Evolutionary conservation across 768 basidiomycete genomes (phyloP).

Genomic region (Mycena maculata): DNA sequence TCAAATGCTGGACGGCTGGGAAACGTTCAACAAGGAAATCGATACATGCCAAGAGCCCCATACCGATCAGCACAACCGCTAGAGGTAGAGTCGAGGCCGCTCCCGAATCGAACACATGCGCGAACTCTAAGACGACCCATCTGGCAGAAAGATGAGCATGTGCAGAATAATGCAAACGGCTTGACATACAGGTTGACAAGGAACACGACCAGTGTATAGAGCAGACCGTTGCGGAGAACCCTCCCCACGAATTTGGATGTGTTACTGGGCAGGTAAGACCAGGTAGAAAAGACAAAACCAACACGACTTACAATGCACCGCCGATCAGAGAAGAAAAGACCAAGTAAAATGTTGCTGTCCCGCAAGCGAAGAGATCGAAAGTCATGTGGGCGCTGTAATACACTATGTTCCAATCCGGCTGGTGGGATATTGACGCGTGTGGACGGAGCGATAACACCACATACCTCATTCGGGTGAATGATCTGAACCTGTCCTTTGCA

Average conservation of each 20-base stretch:
- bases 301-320: constrained; percentile 5
- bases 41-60: no score
- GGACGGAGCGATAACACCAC: not conserved
- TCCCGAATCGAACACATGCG: not conserved
- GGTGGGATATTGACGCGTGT: not conserved
- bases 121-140: not conserved
- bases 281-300: not conserved
- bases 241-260: not conserved
- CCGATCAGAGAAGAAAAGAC: not conserved
- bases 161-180: not conserved
- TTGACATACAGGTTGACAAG: constrained; percentile 19
- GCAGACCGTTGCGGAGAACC: constrained; percentile 14
- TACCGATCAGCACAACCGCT: constrained; percentile 8
- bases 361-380: constrained; percentile 10
- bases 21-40: not conserved
- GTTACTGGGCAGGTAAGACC: not conserved
- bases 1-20: constrained; percentile 16
- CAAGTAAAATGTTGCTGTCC: constrained; percentile 15
- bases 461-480: constrained; percentile 8
- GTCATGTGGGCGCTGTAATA: constrained; percentile 29
- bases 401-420: constrained; percentile 31
- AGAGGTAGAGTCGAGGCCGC: constrained; percentile 2
- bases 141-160: not conserved
- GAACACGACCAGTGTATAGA: constrained; percentile 16
- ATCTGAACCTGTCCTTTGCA: constrained; percentile 25